Conservation (phyloP, 306 rosid species). For the Hippophae rhamnoides region DNA sequence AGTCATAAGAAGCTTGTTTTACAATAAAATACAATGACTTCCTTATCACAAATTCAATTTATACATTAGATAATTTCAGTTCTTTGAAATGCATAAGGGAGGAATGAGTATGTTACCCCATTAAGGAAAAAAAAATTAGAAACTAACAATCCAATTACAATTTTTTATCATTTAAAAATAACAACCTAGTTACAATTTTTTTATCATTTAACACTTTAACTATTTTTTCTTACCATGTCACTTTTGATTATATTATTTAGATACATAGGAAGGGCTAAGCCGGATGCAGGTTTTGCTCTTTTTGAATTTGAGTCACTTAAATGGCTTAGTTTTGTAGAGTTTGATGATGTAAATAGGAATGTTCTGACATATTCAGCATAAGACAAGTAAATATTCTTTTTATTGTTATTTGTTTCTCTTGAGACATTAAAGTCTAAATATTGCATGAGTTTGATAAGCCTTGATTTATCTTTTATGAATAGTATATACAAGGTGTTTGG, state of each 20-base stretch:
- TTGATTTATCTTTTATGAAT: conserved; percentile 16
- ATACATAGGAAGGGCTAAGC: conserved; percentile 74
- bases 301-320: no score
- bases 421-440: conserved; percentile 1
- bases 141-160: not conserved
- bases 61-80: conserved; percentile 39
- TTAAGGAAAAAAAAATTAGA: not conserved
- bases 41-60: conserved; percentile 80
- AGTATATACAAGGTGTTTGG: conserved; percentile 92
- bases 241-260: conserved; percentile 26
- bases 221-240: no score
- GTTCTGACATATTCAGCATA: conserved; percentile 87
- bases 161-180: no score
- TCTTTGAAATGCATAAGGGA: conserved; percentile 62
- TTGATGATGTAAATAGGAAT: conserved; percentile 24
- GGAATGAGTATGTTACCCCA: conserved; percentile 62
- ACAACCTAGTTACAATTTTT: no score
- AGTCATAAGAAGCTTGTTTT: conserved; percentile 85
- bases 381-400: conserved; percentile 43
- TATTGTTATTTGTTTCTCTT: conserved; percentile 1
- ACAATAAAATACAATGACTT: conserved; percentile 82
- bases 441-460: conserved; percentile 15
- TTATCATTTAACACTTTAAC: not conserved
- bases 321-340: no score
- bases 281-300: conserved; percentile 49